Evolutionary conservation across 2,329 filamentous ascomycete genomes (phyloP), one percentile per base, ranked within the genome.

Genomic region (Drechslera avenae): DNA sequence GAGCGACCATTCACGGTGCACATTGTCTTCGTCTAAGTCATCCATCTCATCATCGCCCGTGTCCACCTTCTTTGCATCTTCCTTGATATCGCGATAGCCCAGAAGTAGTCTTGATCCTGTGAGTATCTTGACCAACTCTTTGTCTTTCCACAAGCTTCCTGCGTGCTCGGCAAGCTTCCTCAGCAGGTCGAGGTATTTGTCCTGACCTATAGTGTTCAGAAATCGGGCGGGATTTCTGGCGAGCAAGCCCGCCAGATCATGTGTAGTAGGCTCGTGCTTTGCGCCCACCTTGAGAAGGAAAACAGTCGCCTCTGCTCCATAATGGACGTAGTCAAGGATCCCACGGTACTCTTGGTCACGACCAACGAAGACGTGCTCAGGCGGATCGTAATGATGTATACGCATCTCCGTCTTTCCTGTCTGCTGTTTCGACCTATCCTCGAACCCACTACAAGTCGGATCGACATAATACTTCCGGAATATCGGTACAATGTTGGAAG

Each of bases 271-370:
- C 72, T 99, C 93, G 56, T 85, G 86, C 73, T 96, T 97, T 2
- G 91, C 93, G 8, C 94, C 94, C 58, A 92, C 90, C 56, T 90
- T 89, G 62, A 91, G 84, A 14, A 99, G 77, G 66, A 99, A 99
- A 0, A 88, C 80, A 65, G 97, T 97, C 2, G 90, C 93, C 68
- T 93, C 86, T 28, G 81, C 77, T 0, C 93, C 91, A 75, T 97
- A 99, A 69, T 97, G 90, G 12, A 97, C 92, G 73, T 97, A 99
- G 69, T 97, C 91, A 60, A 99, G 96, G 26, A 99, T 95, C 26
- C 96, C 89, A 9, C 85, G 88, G 64, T 95, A 99, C 59, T 86
- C 81, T 47, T 83, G 78, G 44, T 82, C 79, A 28, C 82, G 79
- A 7, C 94, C 94, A 2, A 99, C 80, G 70, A 96, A 99, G 56